Conservation (phyloP, 108 stramenopile species). For the Skeletonema tropicum region DNA sequence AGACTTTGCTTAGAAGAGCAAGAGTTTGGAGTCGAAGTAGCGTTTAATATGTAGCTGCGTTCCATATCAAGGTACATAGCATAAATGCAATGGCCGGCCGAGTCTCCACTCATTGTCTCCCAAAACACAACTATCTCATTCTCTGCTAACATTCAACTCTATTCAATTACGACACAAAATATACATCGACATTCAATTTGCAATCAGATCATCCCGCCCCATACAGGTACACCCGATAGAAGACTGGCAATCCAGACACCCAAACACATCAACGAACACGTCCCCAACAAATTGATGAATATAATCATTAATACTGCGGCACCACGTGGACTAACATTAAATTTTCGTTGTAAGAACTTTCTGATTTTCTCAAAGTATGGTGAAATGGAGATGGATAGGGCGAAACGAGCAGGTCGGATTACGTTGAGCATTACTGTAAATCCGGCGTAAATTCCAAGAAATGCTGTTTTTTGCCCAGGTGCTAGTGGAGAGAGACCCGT, state of each 20-base stretch:
- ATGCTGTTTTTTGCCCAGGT: constrained; percentile 88
- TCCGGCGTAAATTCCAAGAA: constrained; percentile 86
- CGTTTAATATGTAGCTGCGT: too few species aligned
- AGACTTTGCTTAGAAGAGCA: too few species aligned
- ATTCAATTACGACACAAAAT: too few species aligned
- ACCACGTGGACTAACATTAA: constrained; percentile 42
- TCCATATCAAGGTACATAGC: too few species aligned
- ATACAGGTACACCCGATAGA: constrained; percentile 73
- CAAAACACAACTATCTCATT: background rate
- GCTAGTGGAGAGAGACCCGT: constrained; percentile 84
- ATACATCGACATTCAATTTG: too few species aligned
- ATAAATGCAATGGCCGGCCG: too few species aligned
- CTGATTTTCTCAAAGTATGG: constrained; percentile 72
- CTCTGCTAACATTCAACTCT: background rate
- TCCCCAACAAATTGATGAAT: constrained; percentile 71
- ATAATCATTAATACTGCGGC: constrained; percentile 61
- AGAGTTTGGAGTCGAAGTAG: too few species aligned
- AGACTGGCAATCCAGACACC: constrained; percentile 63
- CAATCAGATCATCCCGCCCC: background rate
- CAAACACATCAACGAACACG: constrained; percentile 55
- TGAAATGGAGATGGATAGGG: constrained; percentile 59
- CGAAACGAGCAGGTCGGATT: constrained; percentile 79
- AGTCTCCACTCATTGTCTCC: background rate
- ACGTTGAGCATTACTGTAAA: constrained; percentile 87
- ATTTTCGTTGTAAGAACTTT: constrained; percentile 47